Percentiles rank a stretch among this genome's conserved stretches.
phyloP scores from a whole-genome alignment of 208 protist species.

The Trypanosoma conorhini region DNA sequence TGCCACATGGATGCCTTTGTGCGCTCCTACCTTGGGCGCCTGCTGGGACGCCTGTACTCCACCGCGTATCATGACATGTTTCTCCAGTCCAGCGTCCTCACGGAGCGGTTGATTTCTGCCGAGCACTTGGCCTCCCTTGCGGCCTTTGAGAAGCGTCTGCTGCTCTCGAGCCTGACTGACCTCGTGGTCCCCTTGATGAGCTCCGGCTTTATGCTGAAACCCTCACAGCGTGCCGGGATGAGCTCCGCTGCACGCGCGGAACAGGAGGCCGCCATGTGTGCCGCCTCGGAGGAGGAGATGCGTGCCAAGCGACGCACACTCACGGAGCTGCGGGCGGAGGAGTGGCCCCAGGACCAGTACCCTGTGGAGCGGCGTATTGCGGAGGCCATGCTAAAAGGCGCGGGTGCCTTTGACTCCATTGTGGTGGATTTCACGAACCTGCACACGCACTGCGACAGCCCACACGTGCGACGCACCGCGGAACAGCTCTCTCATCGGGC shows the following conservation, averaged over 20 bases:
- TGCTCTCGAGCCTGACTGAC: slow-evolving; percentile 24
- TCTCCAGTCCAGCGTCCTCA: slow-evolving; percentile 25
- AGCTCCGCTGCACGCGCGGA: not conserved
- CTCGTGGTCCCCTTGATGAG: slow-evolving; percentile 26
- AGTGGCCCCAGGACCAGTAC: slow-evolving; percentile 17
- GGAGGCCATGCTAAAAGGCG: slow-evolving; percentile 6
- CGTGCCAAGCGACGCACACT: slow-evolving; percentile 5
- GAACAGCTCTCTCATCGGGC: slow-evolving; percentile 19
- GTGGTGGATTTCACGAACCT: slow-evolving; percentile 19
- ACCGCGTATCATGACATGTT: slow-evolving; percentile 47
- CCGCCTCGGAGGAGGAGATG: slow-evolving; percentile 22
- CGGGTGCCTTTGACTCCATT: slow-evolving; percentile 22
- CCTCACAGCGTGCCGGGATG: not conserved
- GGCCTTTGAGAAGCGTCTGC: slow-evolving; percentile 18
- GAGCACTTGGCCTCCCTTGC: slow-evolving; percentile 21
- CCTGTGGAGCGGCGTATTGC: slow-evolving; percentile 20
- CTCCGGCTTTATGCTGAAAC: slow-evolving; percentile 21
- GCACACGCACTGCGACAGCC: not conserved
- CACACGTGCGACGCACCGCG: not conserved
- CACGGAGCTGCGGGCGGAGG: not conserved
- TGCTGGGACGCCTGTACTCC: slow-evolving; percentile 31
- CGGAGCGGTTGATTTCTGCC: slow-evolving; percentile 19
- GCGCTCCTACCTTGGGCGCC: slow-evolving; percentile 31
- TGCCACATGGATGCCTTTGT: slow-evolving; percentile 41
- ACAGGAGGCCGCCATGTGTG: slow-evolving; percentile 12